Evolutionary conservation across 2,329 filamentous ascomycete species (phyloP).

Genomic region (Magnaporthiopsis rhizophila): DNA sequence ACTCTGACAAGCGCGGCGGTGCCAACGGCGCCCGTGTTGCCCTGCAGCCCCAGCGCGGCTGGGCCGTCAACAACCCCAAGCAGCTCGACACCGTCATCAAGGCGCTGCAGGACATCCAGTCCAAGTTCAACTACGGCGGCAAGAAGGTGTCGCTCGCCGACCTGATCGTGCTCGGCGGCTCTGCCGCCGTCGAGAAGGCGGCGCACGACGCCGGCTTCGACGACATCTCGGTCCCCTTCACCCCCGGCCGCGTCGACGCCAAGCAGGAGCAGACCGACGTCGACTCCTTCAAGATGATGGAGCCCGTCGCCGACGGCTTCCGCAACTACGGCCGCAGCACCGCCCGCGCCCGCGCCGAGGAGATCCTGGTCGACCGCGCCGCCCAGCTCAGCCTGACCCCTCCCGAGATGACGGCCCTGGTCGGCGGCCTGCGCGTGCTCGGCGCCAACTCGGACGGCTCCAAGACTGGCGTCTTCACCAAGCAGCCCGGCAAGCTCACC

Average conservation of each 20-base stretch:
- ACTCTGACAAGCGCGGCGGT: constrained; percentile 68
- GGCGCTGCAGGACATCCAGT: constrained; percentile 49
- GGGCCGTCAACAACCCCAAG: constrained; percentile 62
- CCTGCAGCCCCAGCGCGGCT: constrained; percentile 59
- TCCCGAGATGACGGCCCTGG: constrained; percentile 58
- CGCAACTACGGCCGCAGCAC: constrained; percentile 62
- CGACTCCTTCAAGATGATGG: constrained; percentile 51
- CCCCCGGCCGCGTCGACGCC: constrained; percentile 60
- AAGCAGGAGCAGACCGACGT: constrained; percentile 61
- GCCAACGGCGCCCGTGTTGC: constrained; percentile 70
- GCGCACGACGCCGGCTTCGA: constrained; percentile 24
- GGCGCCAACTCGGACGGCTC: constrained; percentile 63
- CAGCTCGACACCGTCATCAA: constrained; percentile 51
- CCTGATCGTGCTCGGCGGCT: constrained; percentile 61
- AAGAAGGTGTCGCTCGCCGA: constrained; percentile 68
- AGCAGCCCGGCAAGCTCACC: constrained; percentile 22
- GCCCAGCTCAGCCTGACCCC: constrained; percentile 58
- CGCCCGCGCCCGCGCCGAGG: constrained; percentile 51
- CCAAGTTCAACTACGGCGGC: constrained; percentile 50
- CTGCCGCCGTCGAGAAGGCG: constrained; percentile 62
- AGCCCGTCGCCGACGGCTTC: constrained; percentile 63
- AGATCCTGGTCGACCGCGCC: constrained; percentile 60
- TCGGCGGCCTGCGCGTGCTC: constrained; percentile 61
- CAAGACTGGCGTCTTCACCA: constrained; percentile 54
- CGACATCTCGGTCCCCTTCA: constrained; percentile 54